Evolutionary conservation across 2,329 filamentous ascomycete species (phyloP), one percentile per base, ranked within the genome.

Genomic region (Fusarium equiseti): DNA sequence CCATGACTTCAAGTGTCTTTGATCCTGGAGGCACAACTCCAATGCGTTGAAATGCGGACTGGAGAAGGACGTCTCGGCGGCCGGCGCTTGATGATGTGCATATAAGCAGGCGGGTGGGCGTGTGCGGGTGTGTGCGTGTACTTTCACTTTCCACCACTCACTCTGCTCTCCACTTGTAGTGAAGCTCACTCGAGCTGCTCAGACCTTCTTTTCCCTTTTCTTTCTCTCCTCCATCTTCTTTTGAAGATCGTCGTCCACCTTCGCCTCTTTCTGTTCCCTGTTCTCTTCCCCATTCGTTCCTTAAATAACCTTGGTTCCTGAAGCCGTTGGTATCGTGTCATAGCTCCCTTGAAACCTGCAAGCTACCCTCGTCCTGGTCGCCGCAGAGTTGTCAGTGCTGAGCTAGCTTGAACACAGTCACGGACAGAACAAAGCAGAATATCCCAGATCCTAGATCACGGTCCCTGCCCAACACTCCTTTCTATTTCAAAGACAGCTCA

Each of bases 81-180:
- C 66, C 67, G 69, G 71, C 62, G 71, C 73, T 75, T 74, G 73
- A 73, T 73, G 73, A 75, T 73, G 71, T 70, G 68, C 72, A 69
- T 74, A 70, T 73, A 73, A 64, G 68, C 70, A 73, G 52, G 72
- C 70, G 65, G 50, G 73, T 73, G 70, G 58, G 69, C 65, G 66
- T 74, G 73, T 68, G 65, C 51, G 60, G 68, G 72, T 58, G 71
- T 73, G 69, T 71, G 66, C 61, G 59, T 70, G 70, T 66, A 61
- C 68, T 68, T 74, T 60, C 59, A 62, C 68, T 63, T 64, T 44
- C 55, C 68, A 71, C 68, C 63, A 68, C 66, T 53, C 35, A 46
- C 54, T 68, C 68, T 50, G 55, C 67, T 66, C 56, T 71, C 68
- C 68, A 70, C 67, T 53, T 52, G 67, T 58, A 56, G 52, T 44